Evolutionary conservation across 1,139 yeast genomes (phyloP).

Genomic region (Taphrina confusa): DNA sequence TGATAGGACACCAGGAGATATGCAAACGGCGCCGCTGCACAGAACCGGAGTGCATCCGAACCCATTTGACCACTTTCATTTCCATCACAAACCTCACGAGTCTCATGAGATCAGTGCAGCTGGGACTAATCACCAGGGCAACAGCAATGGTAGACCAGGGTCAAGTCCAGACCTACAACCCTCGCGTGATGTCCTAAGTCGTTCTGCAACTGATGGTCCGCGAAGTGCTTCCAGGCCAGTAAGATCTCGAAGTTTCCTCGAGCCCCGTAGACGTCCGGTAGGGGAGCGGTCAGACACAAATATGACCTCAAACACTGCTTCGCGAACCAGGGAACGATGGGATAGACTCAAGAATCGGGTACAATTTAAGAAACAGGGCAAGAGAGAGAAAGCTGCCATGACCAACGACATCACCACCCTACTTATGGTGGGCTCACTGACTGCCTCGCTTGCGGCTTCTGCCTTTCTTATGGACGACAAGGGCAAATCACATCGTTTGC

Average conservation of each 20-base stretch:
- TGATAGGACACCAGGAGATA: constrained; percentile 26
- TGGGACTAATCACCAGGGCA: too few relatives aligned
- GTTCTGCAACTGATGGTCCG: neutral
- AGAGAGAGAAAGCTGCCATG: constrained; percentile 18
- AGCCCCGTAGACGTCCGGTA: neutral
- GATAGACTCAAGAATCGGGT: constrained; percentile 24
- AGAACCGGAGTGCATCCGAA: constrained; percentile 17
- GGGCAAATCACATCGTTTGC: constrained; percentile 60
- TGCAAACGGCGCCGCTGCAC: constrained; percentile 30
- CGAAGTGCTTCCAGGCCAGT: neutral
- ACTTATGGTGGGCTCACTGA: constrained; percentile 20
- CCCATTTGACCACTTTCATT: constrained; percentile 11
- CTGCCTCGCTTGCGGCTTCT: constrained; percentile 21
- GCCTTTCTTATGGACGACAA: constrained; percentile 30
- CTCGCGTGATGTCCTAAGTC: neutral
- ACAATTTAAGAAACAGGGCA: constrained; percentile 14
- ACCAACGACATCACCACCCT: constrained; percentile 20
- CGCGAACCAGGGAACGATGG: constrained; percentile 24
- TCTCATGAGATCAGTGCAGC: neutral
- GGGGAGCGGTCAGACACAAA: constrained; percentile 1
- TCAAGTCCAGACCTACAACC: neutral
- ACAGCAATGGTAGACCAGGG: too few relatives aligned
- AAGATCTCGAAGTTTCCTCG: constrained; percentile 1
- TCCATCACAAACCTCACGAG: neutral
- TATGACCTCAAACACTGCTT: neutral